Evolutionary conservation across 257 asterid species (phyloP), one percentile per base, ranked within the genome.

Genomic region (Fraxinus anomala): DNA sequence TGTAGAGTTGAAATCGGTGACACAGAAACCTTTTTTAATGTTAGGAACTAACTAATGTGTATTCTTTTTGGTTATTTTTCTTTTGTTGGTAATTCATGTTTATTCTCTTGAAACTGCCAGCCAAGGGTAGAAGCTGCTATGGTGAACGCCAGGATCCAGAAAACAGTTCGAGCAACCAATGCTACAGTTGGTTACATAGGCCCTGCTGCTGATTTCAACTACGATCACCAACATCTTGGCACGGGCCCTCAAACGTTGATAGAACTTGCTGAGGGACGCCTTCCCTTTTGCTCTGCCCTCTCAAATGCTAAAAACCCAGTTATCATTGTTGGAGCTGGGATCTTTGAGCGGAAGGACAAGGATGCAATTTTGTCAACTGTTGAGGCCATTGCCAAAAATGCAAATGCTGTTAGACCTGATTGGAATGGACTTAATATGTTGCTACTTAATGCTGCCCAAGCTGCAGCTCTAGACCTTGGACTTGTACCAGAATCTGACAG

Each of bases 91-190:
- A 4, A 70, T 49, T 76, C 68, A 73, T 23, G 40, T 75, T 78
- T 54, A 28, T 73, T 70, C 37, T 51, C 65, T 81, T 85, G 68
- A 75, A 75, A 77, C 72, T 85, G 36, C 77, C 94, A 96, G 99
- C 99, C 99, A 70, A 91, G 98, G 76, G 92, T 88, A 30, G 99
- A 96, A 86, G 99, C 97, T 51, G 97, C 99, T 37, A 93, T 96
- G 96, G 98, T 96, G 85, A 96, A 96, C 74, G 98, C 99, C 73
- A 88, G 98, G 86, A 96, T 96, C 65, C 86, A 72, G 44, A 96
- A 96, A 91, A 89, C 98, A 69, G 98, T 96, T 37, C 75, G 85
- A 77, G 97, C 97, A 73, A 91, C 89, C 80, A 89, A 89, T 31
- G 98, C 98, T 7, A 93, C 88, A 86, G 99, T 93, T 47, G 98